Evolutionary conservation across 768 basidiomycete species (phyloP), one percentile per base, ranked within the genome.

Genomic region (Tylopilus rubrobrunneus): DNA sequence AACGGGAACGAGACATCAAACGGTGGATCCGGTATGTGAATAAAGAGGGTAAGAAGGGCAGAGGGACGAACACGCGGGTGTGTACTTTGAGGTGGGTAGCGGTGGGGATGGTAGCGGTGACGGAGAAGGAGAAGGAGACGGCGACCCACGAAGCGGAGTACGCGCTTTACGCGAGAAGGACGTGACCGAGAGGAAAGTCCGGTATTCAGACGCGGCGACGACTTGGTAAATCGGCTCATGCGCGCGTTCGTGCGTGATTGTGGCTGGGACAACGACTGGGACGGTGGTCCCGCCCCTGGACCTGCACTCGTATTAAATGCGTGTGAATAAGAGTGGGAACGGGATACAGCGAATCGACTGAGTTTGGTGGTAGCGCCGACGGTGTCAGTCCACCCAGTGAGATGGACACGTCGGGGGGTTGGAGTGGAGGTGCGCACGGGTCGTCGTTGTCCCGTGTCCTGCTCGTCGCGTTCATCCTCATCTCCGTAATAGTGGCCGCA

Each of bases 291-390:
- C 0, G 28, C 21, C 19, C 31, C n/a, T 3, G 37, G 34, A n/a
- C 48, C 21, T 7, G 40, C 5, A 17, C 12, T 33, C 39, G 29
- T 10, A 17, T 45, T 34, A 4, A 31, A 40, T 3, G 45, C n/a
- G 11, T 34, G 54, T 28, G 55, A 43, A 15, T 36, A 47, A 17
- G 48, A 9, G 19, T 49, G 52, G 17, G 56, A 27, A 15, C 57
- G 66, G 23, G 68, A 75, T 12, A 64, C 65, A 46, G 77, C 75
- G 58, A 83, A 87, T 0, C 74, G 74, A 15, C 73, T 69, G 6
- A 86, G 62, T 58, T 87, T 84, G 3, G 67, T 59, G 5, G 75
- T 73, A 55, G 81, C 71, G 56, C 85, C 82, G 9, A 81, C 80
- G 3, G 71, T 68, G 23, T 76, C 71, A 36, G 87, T 84, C 70